Evolutionary conservation across 2,329 filamentous ascomycete genomes (phyloP).

Genomic region (Aspergillus unguis): DNA sequence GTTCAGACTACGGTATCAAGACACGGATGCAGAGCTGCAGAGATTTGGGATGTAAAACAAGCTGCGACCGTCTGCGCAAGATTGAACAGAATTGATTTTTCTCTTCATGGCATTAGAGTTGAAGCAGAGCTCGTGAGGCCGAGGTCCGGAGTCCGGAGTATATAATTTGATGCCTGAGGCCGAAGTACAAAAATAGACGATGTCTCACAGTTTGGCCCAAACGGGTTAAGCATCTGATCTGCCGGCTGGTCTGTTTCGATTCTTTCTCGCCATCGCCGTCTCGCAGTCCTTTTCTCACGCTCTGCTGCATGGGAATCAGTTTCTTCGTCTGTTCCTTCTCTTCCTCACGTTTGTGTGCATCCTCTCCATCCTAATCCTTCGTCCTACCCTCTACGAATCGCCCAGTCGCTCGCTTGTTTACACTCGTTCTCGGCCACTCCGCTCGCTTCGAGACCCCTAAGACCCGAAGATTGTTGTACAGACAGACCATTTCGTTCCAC

Average conservation of each 20-base stretch:
- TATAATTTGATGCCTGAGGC: conserved; percentile 12
- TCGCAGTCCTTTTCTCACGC: conserved; percentile 8
- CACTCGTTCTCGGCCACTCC: conserved; percentile 11
- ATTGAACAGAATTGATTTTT: no score
- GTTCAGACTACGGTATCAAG: not conserved
- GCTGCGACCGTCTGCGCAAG: no score
- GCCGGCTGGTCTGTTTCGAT: conserved; percentile 12
- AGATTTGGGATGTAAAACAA: not conserved
- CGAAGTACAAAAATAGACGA: conserved; percentile 22
- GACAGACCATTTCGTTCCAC: conserved; percentile 21
- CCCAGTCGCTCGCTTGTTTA: conserved; percentile 26
- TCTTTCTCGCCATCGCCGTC: conserved; percentile 11
- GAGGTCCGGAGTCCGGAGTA: not conserved
- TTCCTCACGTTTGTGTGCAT: not conserved
- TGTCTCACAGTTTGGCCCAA: conserved; percentile 21
- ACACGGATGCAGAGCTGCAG: not conserved
- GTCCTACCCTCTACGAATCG: conserved; percentile 1
- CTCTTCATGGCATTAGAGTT: no score
- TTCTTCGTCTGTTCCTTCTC: conserved; percentile 1
- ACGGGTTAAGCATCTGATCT: conserved; percentile 16
- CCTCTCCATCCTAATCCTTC: not conserved
- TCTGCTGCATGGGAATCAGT: conserved; percentile 5
- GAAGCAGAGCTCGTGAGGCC: no score
- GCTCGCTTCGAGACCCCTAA: conserved; percentile 9
- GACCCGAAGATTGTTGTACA: conserved; percentile 13